Conservation (phyloP, 129 eudicot species). For the Flaveria brownii region DNA sequence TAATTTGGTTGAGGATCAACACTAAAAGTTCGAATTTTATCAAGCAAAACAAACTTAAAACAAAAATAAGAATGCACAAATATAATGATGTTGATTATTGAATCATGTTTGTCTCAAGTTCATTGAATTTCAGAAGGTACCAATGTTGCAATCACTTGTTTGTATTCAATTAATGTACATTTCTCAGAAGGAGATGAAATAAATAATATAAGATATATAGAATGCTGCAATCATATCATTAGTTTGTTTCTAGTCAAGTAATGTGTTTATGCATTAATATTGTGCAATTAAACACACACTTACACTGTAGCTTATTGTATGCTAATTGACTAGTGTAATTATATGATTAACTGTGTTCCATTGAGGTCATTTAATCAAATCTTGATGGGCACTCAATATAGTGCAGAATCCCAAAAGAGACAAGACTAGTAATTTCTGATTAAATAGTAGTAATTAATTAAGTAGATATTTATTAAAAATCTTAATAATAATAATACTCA, state of each 20-base stretch:
- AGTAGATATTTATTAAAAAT: constrained; percentile 15
- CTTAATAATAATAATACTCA: constrained; percentile 25
- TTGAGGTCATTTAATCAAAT: constrained; percentile 27
- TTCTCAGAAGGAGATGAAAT: constrained; percentile 5
- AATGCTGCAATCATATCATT: not conserved
- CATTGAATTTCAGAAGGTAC: not conserved
- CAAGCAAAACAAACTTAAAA: not conserved
- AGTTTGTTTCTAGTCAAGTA: constrained; percentile 1
- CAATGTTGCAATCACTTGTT: constrained; percentile 22
- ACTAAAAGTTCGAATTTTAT: not conserved
- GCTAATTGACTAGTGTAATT: not conserved
- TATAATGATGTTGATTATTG: not conserved
- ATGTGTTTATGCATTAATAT: constrained; percentile 6
- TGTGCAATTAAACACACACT: constrained; percentile 5
- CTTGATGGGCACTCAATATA: constrained; percentile 36
- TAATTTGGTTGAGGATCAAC: not conserved
- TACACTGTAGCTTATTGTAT: constrained; percentile 16
- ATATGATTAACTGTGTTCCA: constrained; percentile 14
- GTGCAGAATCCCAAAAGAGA: constrained; percentile 44
- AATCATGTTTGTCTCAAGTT: not conserved
- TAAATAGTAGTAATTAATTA: constrained; percentile 30
- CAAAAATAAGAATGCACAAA: not conserved
- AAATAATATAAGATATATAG: constrained; percentile 2
- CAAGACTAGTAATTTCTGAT: constrained; percentile 30
- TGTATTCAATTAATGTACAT: constrained; percentile 3